Percentiles rank a stretch among this genome's conserved stretches.
These are phyloP conservation scores for Calonectria pauciramosa DNA, from an alignment of 2,329 filamentous ascomycete genomes.

Conservation along the genomic window DNA sequence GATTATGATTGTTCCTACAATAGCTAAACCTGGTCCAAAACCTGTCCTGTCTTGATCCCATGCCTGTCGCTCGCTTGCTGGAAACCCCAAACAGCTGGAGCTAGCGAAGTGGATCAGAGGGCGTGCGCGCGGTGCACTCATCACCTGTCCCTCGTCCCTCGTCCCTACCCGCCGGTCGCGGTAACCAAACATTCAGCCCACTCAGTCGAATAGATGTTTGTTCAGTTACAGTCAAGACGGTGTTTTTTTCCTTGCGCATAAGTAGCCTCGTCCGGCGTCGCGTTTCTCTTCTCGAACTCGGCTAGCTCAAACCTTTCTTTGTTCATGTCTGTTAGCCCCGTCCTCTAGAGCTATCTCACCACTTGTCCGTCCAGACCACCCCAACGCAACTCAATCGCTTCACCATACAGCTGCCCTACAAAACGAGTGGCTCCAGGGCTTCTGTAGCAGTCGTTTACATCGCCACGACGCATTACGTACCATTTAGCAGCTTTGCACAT, in stretches of 20 bases:
- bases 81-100: constrained; percentile 1
- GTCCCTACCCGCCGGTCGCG: constrained; percentile 9
- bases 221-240: not conserved
- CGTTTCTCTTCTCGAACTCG: not conserved
- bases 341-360: constrained; percentile 8
- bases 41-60: not conserved
- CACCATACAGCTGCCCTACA: not conserved
- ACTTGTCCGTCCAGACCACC: not conserved
- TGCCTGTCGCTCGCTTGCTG: not conserved
- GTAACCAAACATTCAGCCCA: constrained; percentile 14
- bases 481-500: not conserved
- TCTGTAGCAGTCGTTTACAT: not conserved
- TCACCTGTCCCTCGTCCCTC: constrained; percentile 5
- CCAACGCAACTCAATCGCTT: not conserved
- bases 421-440: not conserved
- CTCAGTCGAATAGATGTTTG: constrained; percentile 3
- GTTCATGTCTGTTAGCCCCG: not conserved
- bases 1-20: not conserved
- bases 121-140: constrained; percentile 14
- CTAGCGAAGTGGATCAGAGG: constrained; percentile 23
- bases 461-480: not conserved
- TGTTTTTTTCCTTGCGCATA: not conserved
- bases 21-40: not conserved
- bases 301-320: constrained; percentile 13
- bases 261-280: not conserved